Conservation (phyloP, 768 basidiomycete genomes). For the Dendrothele bispora region DNA sequence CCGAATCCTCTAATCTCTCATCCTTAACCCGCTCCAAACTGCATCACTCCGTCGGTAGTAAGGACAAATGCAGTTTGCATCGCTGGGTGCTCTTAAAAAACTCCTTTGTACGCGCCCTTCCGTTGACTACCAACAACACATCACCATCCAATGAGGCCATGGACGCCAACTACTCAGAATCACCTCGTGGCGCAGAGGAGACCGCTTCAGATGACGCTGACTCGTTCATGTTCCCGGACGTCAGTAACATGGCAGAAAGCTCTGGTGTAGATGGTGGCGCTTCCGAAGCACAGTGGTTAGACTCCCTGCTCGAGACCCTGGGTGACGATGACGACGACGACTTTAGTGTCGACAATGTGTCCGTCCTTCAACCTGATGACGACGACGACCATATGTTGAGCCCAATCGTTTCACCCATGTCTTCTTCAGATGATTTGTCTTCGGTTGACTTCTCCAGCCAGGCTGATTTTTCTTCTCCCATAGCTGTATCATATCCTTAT, state of each 20-base stretch:
- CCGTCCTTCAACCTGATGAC: conserved; percentile 56
- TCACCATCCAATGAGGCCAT: conserved; percentile 22
- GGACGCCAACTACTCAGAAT: conserved; percentile 30
- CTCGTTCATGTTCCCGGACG: conserved; percentile 82
- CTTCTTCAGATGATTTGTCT: conserved; percentile 75
- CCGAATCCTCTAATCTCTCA: conserved; percentile 50
- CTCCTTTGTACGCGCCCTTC: conserved; percentile 61
- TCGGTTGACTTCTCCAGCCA: conserved; percentile 70
- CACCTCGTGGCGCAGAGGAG: conserved; percentile 39
- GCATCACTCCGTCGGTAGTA: conserved; percentile 57
- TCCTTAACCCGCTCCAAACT: conserved; percentile 74
- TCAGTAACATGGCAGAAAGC: conserved; percentile 50
- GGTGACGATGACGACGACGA: conserved; percentile 71
- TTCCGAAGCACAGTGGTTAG: conserved; percentile 80
- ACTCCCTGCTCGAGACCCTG: conserved; percentile 74
- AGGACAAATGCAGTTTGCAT: conserved; percentile 74
- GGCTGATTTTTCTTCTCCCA: conserved; percentile 46
- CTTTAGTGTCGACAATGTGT: conserved; percentile 40
- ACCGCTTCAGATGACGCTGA: conserved; percentile 57
- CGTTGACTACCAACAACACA: conserved; percentile 33
- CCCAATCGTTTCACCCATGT: conserved; percentile 68
- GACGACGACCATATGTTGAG: conserved; percentile 65
- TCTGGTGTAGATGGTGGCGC: conserved; percentile 35
- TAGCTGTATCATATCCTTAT: conserved; percentile 51
- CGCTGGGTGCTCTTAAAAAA: conserved; percentile 91